Evolutionary conservation across 1,284 basidiomycete genomes (phyloP), one percentile per base, ranked within the genome.

Genomic region (Singerocomus rubriflavus): DNA sequence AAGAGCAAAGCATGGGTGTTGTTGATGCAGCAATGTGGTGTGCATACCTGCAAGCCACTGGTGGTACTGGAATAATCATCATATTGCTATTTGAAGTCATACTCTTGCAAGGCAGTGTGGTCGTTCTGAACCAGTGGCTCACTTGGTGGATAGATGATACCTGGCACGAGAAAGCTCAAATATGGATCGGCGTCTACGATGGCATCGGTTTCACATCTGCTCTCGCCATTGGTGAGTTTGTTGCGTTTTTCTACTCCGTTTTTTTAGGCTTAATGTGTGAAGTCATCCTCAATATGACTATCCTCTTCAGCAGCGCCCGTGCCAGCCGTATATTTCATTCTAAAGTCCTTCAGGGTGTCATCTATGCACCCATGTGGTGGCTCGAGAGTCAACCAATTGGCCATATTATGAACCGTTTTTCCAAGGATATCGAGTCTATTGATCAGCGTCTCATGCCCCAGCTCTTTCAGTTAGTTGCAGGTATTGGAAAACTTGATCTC

Each of bases 1-100:
- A 85, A 60, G 82, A 85, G 62, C 75, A 80, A 51, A 72, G 73
- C 3, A 70, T 72, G 44, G 83, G 83, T 9, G 74, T 79, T 51
- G 76, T 84, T 9, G 73, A 77, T 44, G 73, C 62, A 17, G 69
- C 74, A 17, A 55, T 74, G 68, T 60, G 69, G 49, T 61, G 41
- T 50, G 43, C 53, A n/a, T 57, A 60, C 50, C 58, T 62, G 44
- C 58, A 61, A 43, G 52, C 53, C 5, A 58, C 54, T 9, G 55
- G 68, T 10, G 67, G 67, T 27, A 37, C 39, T 17, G 6, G 27
- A 12, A 64, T 64, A 55, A 45, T 50, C 5, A 12, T 56, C 44
- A 51, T 55, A 39, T 46, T 70, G 17, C 33, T 67, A 37, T 35
- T 52, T 12, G 42, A 56, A 46, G 25, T 64, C 30, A 0, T 55